These are phyloP conservation scores for Martensiomyces pterosporus DNA, from an alignment of 192 early-diverging fungal species.

Conservation along the genomic window DNA sequence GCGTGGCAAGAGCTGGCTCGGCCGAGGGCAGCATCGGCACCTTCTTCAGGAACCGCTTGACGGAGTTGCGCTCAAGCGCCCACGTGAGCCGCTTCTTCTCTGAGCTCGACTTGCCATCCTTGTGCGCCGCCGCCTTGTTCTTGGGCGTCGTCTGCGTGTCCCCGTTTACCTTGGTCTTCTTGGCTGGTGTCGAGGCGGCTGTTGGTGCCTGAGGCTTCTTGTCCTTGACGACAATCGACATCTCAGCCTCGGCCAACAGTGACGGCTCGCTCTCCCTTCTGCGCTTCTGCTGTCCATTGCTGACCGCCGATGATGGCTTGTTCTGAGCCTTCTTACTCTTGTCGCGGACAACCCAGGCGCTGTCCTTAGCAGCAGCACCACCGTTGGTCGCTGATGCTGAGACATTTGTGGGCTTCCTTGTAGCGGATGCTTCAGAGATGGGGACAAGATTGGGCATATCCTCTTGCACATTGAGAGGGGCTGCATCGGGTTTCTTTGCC, in stretches of 20 bases:
- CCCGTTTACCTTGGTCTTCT: not conserved
- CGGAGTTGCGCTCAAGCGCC: conserved; percentile 44
- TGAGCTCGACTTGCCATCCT: not conserved
- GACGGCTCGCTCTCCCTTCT: conserved; percentile 7
- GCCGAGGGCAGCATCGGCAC: conserved; percentile 38
- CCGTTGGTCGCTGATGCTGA: too few relatives aligned
- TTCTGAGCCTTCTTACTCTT: too few relatives aligned
- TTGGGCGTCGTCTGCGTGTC: too few relatives aligned
- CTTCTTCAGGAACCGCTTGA: conserved; percentile 46
- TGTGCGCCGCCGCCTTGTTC: conserved; percentile 4
- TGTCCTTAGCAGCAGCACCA: not conserved
- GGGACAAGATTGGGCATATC: conserved; percentile 25
- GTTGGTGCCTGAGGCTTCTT: too few relatives aligned
- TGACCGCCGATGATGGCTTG: too few relatives aligned
- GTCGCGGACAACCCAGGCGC: conserved; percentile 20
- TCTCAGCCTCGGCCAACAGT: conserved; percentile 15
- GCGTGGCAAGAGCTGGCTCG: conserved; percentile 7
- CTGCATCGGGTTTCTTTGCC: not conserved
- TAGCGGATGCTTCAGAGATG: too few relatives aligned
- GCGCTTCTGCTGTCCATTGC: conserved; percentile 6
- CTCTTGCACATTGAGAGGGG: not conserved
- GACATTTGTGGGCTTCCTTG: too few relatives aligned
- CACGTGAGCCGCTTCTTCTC: conserved; percentile 34
- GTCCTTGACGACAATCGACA: conserved; percentile 18
- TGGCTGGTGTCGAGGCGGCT: not conserved